Base-by-base conservation (phyloP, 805 yeast species). In the Candida taoyuanica region DNA sequence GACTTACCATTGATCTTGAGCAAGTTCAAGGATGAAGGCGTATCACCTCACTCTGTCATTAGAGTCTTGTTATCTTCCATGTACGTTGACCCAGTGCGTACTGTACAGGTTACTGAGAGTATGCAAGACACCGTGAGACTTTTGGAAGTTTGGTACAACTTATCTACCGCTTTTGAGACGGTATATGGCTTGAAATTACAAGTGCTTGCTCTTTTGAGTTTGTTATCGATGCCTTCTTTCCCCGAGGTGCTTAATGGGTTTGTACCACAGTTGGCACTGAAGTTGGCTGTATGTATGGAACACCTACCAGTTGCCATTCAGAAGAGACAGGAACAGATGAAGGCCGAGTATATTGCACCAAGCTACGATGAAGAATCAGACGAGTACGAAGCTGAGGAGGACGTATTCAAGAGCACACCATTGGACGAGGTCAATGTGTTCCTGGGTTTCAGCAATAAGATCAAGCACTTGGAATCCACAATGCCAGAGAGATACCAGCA, bases 151-250 rank as follows among this genome's bases (percentile, higher is more conserved):
- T 87, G 96, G 96, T 74, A 83, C 52, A 65, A 69, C 18, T 49
- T 72, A 18, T 73, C 75, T 3, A 5, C 46, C 6, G 52, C 61
- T 17, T 69, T 85, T 48, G 70, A 71, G 23, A 68, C 87, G 34
- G 95, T 86, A 3, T 85, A 79, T 52, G 93, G 85, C 49, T 68
- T 85, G 53, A 89, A 87, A 62, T 63, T 91, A 32, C 79, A 82
- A 30, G 67, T 76, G 7, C 54, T 87, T 44, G 89, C 91, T 0
- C 63, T 82, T 31, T 58, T 88, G 37, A 67, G 81, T 0, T 38
- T 85, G 24, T 47, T 76, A 28, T 51, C 61, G 15, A 42, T 64
- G 14, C 65, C 67, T 2, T 63, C 66, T 35, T 46, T 72, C 12
- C 74, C 76, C 17, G 39, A 51, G 9, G 49, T 60, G 14, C 43